A percentile compares a stretch with the other conserved stretches of the same genome.
Conservation (phyloP, 2,329 filamentous ascomycete species). For the Cladosporium sp. region DNA sequence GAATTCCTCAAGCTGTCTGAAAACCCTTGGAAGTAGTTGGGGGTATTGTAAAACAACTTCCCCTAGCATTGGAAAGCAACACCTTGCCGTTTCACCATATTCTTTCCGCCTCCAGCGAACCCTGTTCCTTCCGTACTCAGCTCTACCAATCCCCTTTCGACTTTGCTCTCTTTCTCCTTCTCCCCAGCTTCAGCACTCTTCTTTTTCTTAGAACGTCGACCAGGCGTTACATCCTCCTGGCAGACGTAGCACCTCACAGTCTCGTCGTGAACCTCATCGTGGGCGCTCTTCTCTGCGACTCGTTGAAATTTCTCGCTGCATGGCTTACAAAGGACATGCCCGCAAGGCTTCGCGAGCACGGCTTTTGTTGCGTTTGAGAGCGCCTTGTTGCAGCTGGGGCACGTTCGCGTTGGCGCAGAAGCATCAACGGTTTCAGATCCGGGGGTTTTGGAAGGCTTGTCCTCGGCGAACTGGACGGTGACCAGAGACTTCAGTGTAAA, state of each 20-base stretch:
- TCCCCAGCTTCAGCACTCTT: constrained; percentile 24
- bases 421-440: constrained; percentile 26
- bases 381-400: constrained; percentile 78
- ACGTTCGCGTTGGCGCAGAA: constrained; percentile 45
- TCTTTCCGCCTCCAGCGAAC: constrained; percentile 81
- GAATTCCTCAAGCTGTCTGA: too few relatives aligned
- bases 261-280: constrained; percentile 50
- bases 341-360: constrained; percentile 78
- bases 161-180: constrained; percentile 45
- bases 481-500: constrained; percentile 76
- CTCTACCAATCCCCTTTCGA: constrained; percentile 67
- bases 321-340: constrained; percentile 81
- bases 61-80: constrained; percentile 66
- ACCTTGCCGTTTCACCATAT: constrained; percentile 69
- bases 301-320: constrained; percentile 81
- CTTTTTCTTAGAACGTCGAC: constrained; percentile 19
- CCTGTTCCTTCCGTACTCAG: constrained; percentile 84
- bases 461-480: constrained; percentile 63
- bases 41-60: not conserved
- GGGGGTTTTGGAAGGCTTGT: constrained; percentile 17
- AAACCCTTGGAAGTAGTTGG: too few relatives aligned
- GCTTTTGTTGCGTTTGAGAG: constrained; percentile 78
- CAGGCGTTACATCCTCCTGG: constrained; percentile 62
- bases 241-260: constrained; percentile 74
- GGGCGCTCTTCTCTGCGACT: constrained; percentile 50